These are phyloP conservation scores for Theileria orientalis DNA, from an alignment of 169 alveolate genomes.

Conservation along the genomic window DNA sequence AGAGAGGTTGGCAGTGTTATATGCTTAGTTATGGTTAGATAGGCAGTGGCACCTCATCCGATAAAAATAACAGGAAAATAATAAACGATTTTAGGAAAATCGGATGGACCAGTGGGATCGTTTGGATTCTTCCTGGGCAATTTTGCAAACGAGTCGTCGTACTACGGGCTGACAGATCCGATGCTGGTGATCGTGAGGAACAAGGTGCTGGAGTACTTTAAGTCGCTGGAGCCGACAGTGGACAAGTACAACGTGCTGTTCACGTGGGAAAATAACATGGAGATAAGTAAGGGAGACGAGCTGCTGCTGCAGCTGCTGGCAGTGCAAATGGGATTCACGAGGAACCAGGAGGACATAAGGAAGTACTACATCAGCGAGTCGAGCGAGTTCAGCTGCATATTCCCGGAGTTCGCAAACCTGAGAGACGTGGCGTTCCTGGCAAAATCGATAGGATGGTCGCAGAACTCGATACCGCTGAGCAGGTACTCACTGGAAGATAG, in stretches of 20 bases:
- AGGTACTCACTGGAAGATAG: constrained; percentile 62
- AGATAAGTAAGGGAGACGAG: constrained; percentile 55
- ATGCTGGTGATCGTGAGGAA: constrained; percentile 61
- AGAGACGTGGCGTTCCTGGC: constrained; percentile 59
- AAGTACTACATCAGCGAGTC: constrained; percentile 37
- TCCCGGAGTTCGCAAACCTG: constrained; percentile 60
- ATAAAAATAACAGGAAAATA: too few species aligned
- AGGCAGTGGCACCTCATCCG: too few species aligned
- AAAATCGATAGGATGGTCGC: constrained; percentile 58
- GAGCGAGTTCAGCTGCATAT: constrained; percentile 48
- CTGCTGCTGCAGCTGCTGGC: constrained; percentile 40
- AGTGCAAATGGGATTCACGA: constrained; percentile 41
- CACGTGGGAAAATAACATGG: constrained; percentile 53
- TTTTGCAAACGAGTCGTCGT: constrained; percentile 64
- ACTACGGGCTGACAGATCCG: constrained; percentile 69
- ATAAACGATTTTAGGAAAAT: too few species aligned
- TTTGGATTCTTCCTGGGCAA: constrained; percentile 65
- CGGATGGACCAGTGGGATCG: constrained; percentile 67
- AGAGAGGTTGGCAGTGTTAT: too few species aligned
- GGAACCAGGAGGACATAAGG: constrained; percentile 43
- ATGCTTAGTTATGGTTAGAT: too few species aligned
- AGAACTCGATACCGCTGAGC: constrained; percentile 17
- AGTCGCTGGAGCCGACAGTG: constrained; percentile 55
- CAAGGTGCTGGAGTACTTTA: constrained; percentile 68
- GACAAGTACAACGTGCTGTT: constrained; percentile 41